Base-by-base conservation (phyloP, 495 filamentous ascomycete genomes). In the Trichocladium uniseriatum region DNA sequence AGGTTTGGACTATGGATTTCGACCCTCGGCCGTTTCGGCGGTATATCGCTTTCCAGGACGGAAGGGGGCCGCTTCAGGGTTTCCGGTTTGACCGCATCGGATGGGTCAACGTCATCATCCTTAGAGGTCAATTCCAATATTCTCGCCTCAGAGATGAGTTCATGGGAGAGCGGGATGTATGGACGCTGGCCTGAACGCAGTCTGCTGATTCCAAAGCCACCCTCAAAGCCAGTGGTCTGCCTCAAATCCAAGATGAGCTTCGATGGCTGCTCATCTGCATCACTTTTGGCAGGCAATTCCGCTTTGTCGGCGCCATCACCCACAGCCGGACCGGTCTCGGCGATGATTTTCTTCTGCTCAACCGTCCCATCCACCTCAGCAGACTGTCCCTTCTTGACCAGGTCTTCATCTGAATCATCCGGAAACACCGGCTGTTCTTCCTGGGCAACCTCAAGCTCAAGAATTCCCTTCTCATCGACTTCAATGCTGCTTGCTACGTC, bases 381-480 rank as follows among this genome's bases (percentile, higher is more conserved):
- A n/a, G n/a, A n/a, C n/a, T n/a, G n/a, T n/a, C n/a, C n/a, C n/a
- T n/a, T n/a, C n/a, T n/a, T n/a, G n/a, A n/a, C n/a, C 28, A 13
- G 34, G 10, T 22, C 16, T 20, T n/a, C n/a, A n/a, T 57, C 38
- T 28, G 49, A 18, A 38, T 73, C 74, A 38, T 77, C 74, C 28
- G 64, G 59, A 45, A 70, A 67, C 6, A 72, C 60, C 14, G 74
- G 66, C 15, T 47, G 32, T n/a, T 64, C 58, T 15, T 76, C 71
- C 31, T 71, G 61, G 14, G 68, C 62, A 38, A 64, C 51, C 18
- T 59, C 59, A 36, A 69, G 56, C 31, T 61, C 57, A n/a, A 69
- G 50, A 16, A 76, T 70, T 9, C 58, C 61, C 19, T 64, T 56
- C 45, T 77, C 73, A 44, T 79, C 69, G 10, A 77, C 68, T 16